These are phyloP conservation scores for Petunia axillaris DNA, from an alignment of 257 asterid genomes.

Conservation along the genomic window DNA sequence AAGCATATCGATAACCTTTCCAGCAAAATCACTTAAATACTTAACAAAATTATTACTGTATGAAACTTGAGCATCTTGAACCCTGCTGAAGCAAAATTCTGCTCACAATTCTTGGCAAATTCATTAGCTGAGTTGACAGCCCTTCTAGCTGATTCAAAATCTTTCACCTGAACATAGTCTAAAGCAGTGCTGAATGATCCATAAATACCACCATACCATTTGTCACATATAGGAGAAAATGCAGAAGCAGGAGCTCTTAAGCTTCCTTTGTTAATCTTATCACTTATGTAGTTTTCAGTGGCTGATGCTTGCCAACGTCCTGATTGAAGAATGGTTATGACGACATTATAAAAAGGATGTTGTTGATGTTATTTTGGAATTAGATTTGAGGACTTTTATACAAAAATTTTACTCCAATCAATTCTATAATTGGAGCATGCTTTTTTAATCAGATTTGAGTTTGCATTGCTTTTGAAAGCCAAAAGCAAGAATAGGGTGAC, in stretches of 20 bases:
- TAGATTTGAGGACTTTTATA: too few species aligned
- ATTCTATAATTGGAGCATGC: not conserved
- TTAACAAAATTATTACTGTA: not conserved
- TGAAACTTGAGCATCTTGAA: not conserved
- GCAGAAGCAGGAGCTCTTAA: not conserved
- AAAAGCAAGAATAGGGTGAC: constrained; percentile 1
- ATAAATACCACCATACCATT: not conserved
- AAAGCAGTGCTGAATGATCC: not conserved
- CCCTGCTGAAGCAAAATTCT: not conserved
- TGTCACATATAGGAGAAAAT: not conserved
- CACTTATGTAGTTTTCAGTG: not conserved
- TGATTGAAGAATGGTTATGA: not conserved
- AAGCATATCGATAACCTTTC: not conserved
- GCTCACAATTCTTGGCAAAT: not conserved
- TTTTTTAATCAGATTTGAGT: not conserved
- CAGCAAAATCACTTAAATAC: not conserved
- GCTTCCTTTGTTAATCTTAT: not conserved
- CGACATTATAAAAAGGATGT: too few species aligned
- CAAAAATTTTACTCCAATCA: too few species aligned
- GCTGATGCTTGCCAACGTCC: not conserved
- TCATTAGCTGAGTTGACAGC: not conserved
- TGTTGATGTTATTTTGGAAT: too few species aligned
- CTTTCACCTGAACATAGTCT: not conserved
- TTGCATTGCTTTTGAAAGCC: not conserved
- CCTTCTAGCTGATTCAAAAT: not conserved